These are phyloP conservation scores for Quercus robur DNA, from an alignment of 306 rosid genomes.

Conservation along the genomic window DNA sequence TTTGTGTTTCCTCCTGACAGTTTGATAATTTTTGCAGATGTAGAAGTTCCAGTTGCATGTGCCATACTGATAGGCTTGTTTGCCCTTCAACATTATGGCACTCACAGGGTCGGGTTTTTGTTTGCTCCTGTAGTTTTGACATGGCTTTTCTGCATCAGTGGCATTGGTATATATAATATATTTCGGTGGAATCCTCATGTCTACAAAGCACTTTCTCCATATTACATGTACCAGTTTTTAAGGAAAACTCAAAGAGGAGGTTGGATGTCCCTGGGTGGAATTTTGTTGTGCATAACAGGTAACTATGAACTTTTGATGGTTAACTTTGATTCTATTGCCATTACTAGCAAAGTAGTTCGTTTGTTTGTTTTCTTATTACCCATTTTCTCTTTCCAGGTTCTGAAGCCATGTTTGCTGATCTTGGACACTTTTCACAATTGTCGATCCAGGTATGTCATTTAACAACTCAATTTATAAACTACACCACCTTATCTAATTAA, in stretches of 20 bases:
- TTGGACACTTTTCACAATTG: slow-evolving; percentile 88
- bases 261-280: slow-evolving; percentile 94
- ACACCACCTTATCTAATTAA: background rate
- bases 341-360: slow-evolving; percentile 3
- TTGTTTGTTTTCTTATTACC: slow-evolving; percentile 17
- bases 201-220: slow-evolving; percentile 79
- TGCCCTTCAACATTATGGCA: slow-evolving; percentile 95
- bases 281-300: slow-evolving; percentile 89
- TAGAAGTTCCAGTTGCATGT: slow-evolving; percentile 80
- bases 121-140: slow-evolving; percentile 79
- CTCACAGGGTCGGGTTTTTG: slow-evolving; percentile 89
- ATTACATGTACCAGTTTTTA: slow-evolving; percentile 57
- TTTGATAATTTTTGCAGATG: slow-evolving; percentile 52
- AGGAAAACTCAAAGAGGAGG: slow-evolving; percentile 69
- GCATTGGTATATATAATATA: slow-evolving; percentile 86
- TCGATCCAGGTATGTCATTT: slow-evolving; percentile 71
- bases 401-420: slow-evolving; percentile 99
- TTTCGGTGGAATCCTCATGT: slow-evolving; percentile 63
- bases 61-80: slow-evolving; percentile 77
- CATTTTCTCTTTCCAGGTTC: slow-evolving; percentile 52
- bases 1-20: slow-evolving; percentile 12
- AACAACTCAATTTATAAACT: background rate
- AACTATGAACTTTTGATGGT: slow-evolving; percentile 20
- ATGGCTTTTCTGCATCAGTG: slow-evolving; percentile 87
- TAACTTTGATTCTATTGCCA: slow-evolving; percentile 13